A percentile compares a stretch with the other conserved stretches of the same genome.
These are phyloP conservation scores for Echeveria elegans DNA, from an alignment of 164 flowering plant species.

Conservation along the genomic window DNA sequence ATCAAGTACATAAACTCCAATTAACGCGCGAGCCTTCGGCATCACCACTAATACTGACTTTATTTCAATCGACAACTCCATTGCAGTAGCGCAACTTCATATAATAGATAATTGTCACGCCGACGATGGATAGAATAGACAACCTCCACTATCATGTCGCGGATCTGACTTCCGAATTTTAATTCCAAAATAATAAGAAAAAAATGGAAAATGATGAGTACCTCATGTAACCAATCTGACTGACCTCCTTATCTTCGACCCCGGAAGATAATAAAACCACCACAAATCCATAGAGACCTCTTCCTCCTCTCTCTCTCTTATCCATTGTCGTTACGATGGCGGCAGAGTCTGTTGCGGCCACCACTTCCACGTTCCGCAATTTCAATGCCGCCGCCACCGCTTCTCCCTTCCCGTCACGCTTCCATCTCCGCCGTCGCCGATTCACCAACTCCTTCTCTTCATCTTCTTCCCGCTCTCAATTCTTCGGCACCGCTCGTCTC, in stretches of 20 bases:
- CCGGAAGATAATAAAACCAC: background rate
- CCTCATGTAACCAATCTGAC: background rate
- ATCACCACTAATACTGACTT: too few relatives aligned
- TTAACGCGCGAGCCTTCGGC: too few relatives aligned
- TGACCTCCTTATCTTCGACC: background rate
- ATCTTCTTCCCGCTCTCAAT: conserved; percentile 23
- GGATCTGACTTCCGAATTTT: too few relatives aligned
- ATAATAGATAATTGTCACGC: too few relatives aligned
- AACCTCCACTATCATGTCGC: too few relatives aligned
- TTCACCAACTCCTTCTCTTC: conserved; percentile 9
- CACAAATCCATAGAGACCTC: background rate
- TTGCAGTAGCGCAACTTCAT: too few relatives aligned
- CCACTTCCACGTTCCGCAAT: background rate
- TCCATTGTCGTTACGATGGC: background rate
- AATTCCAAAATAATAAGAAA: too few relatives aligned
- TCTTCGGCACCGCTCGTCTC: conserved; percentile 27
- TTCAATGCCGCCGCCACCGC: conserved; percentile 2
- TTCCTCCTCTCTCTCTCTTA: background rate
- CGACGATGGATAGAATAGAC: too few relatives aligned
- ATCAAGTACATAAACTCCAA: too few relatives aligned
- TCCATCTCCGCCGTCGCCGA: conserved; percentile 20
- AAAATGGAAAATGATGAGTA: background rate
- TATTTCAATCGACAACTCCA: too few relatives aligned
- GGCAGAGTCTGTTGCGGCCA: background rate
- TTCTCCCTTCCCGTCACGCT: conserved; percentile 18